Conservation (phyloP, 805 yeast species). For the Wickerhamomyces xylosicus region DNA sequence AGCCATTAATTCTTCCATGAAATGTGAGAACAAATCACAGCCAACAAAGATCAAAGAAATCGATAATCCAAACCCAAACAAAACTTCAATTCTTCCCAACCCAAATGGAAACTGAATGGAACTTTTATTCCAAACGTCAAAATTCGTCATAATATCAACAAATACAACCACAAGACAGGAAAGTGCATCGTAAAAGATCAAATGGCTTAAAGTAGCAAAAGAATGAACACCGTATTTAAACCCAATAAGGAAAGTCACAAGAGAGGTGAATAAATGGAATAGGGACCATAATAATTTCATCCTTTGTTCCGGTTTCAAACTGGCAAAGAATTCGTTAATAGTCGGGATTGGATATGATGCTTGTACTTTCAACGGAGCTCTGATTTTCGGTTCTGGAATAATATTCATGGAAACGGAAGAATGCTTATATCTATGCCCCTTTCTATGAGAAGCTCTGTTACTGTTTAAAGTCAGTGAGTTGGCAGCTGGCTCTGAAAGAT, state of each 20-base stretch:
- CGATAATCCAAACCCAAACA: slow-evolving; percentile 79
- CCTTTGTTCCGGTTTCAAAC: slow-evolving; percentile 50
- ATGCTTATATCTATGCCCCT: slow-evolving; percentile 93
- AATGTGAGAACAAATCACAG: slow-evolving; percentile 76
- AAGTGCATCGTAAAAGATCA: slow-evolving; percentile 77
- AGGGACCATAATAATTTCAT: slow-evolving; percentile 47
- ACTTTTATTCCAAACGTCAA: slow-evolving; percentile 82
- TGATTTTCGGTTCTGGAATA: slow-evolving; percentile 82
- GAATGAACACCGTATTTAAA: slow-evolving; percentile 45
- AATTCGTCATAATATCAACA: slow-evolving; percentile 80
- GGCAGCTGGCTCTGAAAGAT: slow-evolving; percentile 19
- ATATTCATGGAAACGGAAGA: slow-evolving; percentile 94
- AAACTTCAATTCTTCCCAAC: slow-evolving; percentile 78
- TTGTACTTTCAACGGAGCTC: slow-evolving; percentile 72
- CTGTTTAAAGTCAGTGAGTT: slow-evolving; percentile 14
- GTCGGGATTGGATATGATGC: slow-evolving; percentile 39
- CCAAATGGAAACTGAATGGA: slow-evolving; percentile 89
- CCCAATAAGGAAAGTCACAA: slow-evolving; percentile 50
- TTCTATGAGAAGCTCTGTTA: slow-evolving; percentile 59
- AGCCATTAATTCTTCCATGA: slow-evolving; percentile 63
- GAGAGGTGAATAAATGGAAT: slow-evolving; percentile 44
- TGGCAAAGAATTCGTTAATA: slow-evolving; percentile 46
- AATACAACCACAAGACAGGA: slow-evolving; percentile 60
- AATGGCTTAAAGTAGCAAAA: slow-evolving; percentile 72
- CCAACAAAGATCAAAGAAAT: slow-evolving; percentile 87